Conservation (phyloP, 805 yeast genomes). For the Wickerhamomyces queroliae region DNA sequence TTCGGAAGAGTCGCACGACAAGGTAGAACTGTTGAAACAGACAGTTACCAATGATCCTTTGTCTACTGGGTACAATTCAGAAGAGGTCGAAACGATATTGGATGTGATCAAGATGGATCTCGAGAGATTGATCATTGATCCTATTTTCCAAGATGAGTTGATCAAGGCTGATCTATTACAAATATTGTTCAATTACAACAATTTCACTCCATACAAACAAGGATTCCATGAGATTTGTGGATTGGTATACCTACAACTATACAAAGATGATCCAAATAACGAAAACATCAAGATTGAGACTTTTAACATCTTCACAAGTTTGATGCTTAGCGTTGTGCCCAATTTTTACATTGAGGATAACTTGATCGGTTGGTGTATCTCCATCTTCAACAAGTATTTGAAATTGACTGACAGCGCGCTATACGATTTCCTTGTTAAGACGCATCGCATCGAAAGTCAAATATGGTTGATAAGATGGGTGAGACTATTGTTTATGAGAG, state of each 20-base stretch:
- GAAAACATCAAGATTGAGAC: slow-evolving; percentile 25
- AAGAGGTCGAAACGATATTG: slow-evolving; percentile 9
- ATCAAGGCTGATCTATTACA: slow-evolving; percentile 15
- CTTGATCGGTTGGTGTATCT: slow-evolving; percentile 36
- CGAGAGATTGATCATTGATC: slow-evolving; percentile 20
- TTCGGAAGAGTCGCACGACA: slow-evolving; percentile 5
- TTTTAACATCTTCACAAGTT: slow-evolving; percentile 39
- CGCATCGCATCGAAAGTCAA: slow-evolving; percentile 40
- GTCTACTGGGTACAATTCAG: not conserved
- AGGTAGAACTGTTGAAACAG: slow-evolving; percentile 2
- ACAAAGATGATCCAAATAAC: slow-evolving; percentile 27
- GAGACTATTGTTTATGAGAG: slow-evolving; percentile 38
- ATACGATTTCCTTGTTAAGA: slow-evolving; percentile 37
- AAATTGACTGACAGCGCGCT: slow-evolving; percentile 41
- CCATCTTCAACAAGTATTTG: slow-evolving; percentile 34
- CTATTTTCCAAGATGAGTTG: slow-evolving; percentile 11
- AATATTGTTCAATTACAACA: slow-evolving; percentile 20
- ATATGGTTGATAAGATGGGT: slow-evolving; percentile 48
- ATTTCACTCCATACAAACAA: slow-evolving; percentile 33
- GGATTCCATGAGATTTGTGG: slow-evolving; percentile 50
- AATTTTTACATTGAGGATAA: slow-evolving; percentile 37
- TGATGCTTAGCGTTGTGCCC: slow-evolving; percentile 36
- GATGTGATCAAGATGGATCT: slow-evolving; percentile 22
- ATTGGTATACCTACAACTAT: slow-evolving; percentile 34
- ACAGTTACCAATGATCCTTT: slow-evolving; percentile 7